phyloP scores from a whole-genome alignment of 1,284 basidiomycete genomes.

The Irpex sp. region DNA sequence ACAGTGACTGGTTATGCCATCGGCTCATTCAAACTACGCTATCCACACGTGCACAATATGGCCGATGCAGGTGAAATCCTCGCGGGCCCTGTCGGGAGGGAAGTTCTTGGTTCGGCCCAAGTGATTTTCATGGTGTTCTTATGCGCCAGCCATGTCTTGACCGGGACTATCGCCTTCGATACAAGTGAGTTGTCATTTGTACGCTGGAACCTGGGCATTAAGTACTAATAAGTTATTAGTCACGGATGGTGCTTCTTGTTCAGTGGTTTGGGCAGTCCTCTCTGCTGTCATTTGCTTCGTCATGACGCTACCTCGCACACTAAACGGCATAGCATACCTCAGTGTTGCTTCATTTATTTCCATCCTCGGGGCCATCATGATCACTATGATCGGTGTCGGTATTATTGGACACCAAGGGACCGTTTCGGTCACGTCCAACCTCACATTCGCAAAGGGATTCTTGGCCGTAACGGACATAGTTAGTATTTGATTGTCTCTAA shows the following conservation, averaged over 20 bases:
- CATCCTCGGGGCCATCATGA: conserved; percentile 35
- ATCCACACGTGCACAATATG: conserved; percentile 33
- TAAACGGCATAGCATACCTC: conserved; percentile 28
- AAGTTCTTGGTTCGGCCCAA: conserved; percentile 45
- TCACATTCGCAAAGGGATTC: conserved; percentile 46
- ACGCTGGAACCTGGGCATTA: too few relatives aligned
- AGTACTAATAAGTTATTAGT: conserved; percentile 11
- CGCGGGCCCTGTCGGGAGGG: conserved; percentile 45
- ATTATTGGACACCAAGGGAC: conserved; percentile 38
- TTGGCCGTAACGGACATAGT: conserved; percentile 53
- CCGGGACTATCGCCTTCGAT: conserved; percentile 30
- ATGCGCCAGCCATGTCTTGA: conserved; percentile 30
- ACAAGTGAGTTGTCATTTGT: conserved; percentile 20
- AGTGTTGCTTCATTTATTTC: conserved; percentile 30
- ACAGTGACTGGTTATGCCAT: conserved; percentile 28
- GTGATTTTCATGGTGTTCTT: conserved; percentile 46
- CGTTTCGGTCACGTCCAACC: conserved; percentile 35
- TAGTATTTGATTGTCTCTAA: conserved; percentile 16
- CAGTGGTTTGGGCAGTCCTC: conserved; percentile 27
- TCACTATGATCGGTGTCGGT: conserved; percentile 53
- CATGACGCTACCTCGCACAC: conserved; percentile 28
- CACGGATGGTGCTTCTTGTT: conserved; percentile 29
- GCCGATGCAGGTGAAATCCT: conserved; percentile 50
- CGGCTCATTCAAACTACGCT: conserved; percentile 28
- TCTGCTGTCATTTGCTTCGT: conserved; percentile 27